Conservation (phyloP, 108 stramenopile genomes). For the Aurantiochytrium sp. region DNA sequence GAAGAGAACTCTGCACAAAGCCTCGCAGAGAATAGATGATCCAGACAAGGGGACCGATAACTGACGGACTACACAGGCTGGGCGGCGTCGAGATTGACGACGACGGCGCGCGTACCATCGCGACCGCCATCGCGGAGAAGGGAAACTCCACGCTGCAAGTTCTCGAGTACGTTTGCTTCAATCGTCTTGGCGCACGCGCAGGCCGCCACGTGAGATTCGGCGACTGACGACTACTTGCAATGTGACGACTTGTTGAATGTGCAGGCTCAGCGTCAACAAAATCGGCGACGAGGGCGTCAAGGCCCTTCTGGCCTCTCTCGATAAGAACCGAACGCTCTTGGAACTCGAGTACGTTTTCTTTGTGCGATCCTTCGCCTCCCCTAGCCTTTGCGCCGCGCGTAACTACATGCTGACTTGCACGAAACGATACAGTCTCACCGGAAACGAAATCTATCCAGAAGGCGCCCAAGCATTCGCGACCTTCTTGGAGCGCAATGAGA, state of each 20-base stretch:
- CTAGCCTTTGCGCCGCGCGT: too few relatives aligned
- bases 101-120: neutral
- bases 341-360: constrained; percentile 3
- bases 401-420: too few relatives aligned
- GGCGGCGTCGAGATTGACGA: neutral
- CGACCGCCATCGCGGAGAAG: neutral
- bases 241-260: neutral
- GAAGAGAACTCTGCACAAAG: neutral
- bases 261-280: neutral
- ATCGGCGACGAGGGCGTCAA: neutral
- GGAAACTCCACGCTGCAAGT: neutral
- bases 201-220: too few relatives aligned
- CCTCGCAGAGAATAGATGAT: neutral
- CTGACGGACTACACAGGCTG: too few relatives aligned
- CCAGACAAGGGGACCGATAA: too few relatives aligned
- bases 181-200: too few relatives aligned
- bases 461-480: neutral
- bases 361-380: too few relatives aligned
- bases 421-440: neutral
- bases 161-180: neutral
- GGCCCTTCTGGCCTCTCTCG: neutral
- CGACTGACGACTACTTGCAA: too few relatives aligned
- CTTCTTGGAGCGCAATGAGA: neutral
- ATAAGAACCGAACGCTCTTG: neutral
- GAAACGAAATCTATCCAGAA: neutral